Conservation (phyloP, 306 rosid genomes). For the Begonia masoniana region DNA sequence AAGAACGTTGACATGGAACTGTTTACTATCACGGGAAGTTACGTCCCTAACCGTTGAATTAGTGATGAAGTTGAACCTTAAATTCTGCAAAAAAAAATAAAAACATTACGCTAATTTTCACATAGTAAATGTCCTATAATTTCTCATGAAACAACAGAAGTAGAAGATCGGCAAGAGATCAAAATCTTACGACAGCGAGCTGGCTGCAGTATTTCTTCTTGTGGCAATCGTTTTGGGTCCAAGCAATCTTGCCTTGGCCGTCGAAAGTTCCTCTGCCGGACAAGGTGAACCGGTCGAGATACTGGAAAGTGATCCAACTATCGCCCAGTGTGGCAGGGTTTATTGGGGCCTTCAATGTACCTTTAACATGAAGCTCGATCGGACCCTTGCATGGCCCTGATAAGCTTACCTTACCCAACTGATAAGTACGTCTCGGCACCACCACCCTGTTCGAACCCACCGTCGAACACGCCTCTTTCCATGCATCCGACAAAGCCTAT, state of each 20-base stretch:
- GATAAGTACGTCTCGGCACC: conserved; percentile 13
- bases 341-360: conserved; percentile 26
- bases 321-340: background rate
- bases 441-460: conserved; percentile 3
- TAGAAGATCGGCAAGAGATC: background rate
- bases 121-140: no score
- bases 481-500: conserved; percentile 19
- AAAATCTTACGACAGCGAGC: conserved; percentile 16
- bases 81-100: conserved; percentile 11
- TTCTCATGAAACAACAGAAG: no score
- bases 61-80: conserved; percentile 22
- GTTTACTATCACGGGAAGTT: conserved; percentile 18
- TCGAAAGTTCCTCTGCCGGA: conserved; percentile 34
- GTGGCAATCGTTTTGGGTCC: conserved; percentile 21
- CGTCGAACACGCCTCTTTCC: conserved; percentile 26
- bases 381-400: conserved; percentile 34
- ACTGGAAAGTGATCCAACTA: conserved; percentile 21
- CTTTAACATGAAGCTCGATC: conserved; percentile 11
- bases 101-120: no score
- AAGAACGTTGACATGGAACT: conserved; percentile 21
- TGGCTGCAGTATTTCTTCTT: conserved; percentile 4
- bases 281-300: conserved; percentile 16
- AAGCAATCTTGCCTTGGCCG: conserved; percentile 26
- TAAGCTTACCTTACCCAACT: background rate
- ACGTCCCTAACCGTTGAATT: conserved; percentile 12